Evolutionary conservation across 805 yeast species (phyloP), one percentile per base, ranked within the genome.

Genomic region (Metschnikowia gelsemii): DNA sequence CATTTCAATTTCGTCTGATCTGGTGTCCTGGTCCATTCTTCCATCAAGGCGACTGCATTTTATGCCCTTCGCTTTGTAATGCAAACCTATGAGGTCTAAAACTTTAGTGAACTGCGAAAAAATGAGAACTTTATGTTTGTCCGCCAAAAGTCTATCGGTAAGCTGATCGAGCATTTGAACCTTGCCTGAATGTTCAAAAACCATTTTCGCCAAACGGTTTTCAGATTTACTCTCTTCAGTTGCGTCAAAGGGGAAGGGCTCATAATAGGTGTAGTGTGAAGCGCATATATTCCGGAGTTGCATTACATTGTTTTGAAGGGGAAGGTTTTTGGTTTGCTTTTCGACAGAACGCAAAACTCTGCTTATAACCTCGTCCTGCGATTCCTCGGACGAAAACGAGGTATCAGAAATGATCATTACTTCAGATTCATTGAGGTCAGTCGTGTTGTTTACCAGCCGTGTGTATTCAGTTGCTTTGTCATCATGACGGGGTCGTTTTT

Each of bases 91-190:
- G 9, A 93, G 62, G 52, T 91, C 96, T n/a, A 93, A 69, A 79
- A 85, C 82, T 24, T 70, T 73, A 2, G 93, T 80, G 61, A 93
- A 91, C 59, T 93, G 99, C 1, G 95, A 79, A 59, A 93, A 93
- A 1, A 93, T 78, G 32, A 93, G 68, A 0, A 87, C 75, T 55
- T 86, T 87, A 61, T 87, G 96, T 5, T 70, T 69, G 1, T 64
- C 50, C 3, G 50, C 50, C 0, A 81, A 46, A 20, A 91, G 62
- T 20, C 61, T 62, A 0, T 77, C 70, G 1, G 84, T 62, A 20
- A 93, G 61, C 50, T 82, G 82, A 45, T 84, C 78, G 33, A 90
- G 63, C 0, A 86, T 62, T 49, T 79, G 82, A 54, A 93, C 61
- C 56, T 91, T 91, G 1, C 90, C 82, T 0, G 96, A 84, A 23